A percentile compares a stretch with the other conserved stretches of the same genome.
These are phyloP conservation scores for Starmerella khaoyaiensis DNA, from an alignment of 805 yeast genomes.

Conservation along the genomic window DNA sequence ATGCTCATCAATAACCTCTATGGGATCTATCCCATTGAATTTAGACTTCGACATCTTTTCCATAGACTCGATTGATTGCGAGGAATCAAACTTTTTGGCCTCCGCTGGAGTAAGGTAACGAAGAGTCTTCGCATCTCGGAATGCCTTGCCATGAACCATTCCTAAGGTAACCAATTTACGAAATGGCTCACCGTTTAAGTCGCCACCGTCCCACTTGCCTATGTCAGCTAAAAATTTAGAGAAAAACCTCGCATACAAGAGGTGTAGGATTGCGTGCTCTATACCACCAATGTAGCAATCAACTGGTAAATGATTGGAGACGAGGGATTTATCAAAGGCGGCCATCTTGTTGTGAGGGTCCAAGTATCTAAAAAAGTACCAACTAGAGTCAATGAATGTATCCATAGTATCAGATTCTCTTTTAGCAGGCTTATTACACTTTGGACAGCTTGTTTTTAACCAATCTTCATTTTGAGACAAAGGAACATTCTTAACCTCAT, in stretches of 20 bases:
- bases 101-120: constrained; percentile 71
- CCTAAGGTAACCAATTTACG: constrained; percentile 78
- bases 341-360: constrained; percentile 68
- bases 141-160: constrained; percentile 93
- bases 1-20: constrained; percentile 52
- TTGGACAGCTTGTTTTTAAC: constrained; percentile 66
- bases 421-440: constrained; percentile 52
- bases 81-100: constrained; percentile 29
- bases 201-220: constrained; percentile 56
- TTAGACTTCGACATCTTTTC: constrained; percentile 98
- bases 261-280: constrained; percentile 90
- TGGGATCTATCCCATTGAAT: constrained; percentile 87
- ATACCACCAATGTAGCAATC: constrained; percentile 90
- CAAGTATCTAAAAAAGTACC: constrained; percentile 81
- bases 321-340: constrained; percentile 30
- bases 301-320: constrained; percentile 58
- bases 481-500: constrained; percentile 43
- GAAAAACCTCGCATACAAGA: constrained; percentile 74
- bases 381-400: constrained; percentile 93
- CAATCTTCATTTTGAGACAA: constrained; percentile 54
- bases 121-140: constrained; percentile 54
- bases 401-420: constrained; percentile 98
- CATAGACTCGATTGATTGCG: constrained; percentile 38
- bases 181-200: constrained; percentile 64
- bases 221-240: constrained; percentile 55